A percentile compares a stretch with the other conserved stretches of the same genome.
These are phyloP conservation scores for Penicillium rolfsii DNA, from an alignment of 2,329 filamentous ascomycete genomes.

Conservation along the genomic window DNA sequence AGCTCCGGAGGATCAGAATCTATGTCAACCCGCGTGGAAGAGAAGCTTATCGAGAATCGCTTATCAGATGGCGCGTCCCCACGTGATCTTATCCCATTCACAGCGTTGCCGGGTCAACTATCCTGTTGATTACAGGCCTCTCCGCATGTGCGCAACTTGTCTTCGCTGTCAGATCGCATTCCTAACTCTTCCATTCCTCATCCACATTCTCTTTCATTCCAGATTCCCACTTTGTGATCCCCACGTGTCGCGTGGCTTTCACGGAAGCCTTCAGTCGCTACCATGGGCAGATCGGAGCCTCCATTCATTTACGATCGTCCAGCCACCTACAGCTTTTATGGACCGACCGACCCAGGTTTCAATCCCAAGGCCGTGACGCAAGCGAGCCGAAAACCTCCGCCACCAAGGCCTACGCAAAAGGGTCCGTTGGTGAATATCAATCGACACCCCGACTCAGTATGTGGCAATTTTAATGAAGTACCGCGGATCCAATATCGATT, in stretches of 20 bases:
- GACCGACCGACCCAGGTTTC: constrained; percentile 62
- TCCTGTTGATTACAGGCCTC: constrained; percentile 25
- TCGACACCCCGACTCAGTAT: constrained; percentile 76
- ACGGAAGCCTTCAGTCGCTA: constrained; percentile 35
- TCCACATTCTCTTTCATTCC: constrained; percentile 30
- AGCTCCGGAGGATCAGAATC: constrained; percentile 3
- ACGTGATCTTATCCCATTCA: constrained; percentile 25
- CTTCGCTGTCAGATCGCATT: constrained; percentile 29
- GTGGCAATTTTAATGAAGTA: constrained; percentile 31
- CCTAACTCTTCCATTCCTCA: constrained; percentile 24
- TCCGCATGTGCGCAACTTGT: constrained; percentile 12
- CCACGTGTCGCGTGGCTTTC: constrained; percentile 39
- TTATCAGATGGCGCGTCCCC: constrained; percentile 17
- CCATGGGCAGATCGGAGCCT: constrained; percentile 58
- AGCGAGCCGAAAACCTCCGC: constrained; percentile 70
- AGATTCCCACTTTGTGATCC: not conserved
- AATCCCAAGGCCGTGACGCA: constrained; percentile 86
- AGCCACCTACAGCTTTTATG: constrained; percentile 57
- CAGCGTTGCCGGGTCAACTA: constrained; percentile 39
- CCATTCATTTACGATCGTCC: constrained; percentile 75
- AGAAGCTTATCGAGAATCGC: constrained; percentile 6
- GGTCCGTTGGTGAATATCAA: constrained; percentile 83
- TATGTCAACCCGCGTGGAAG: constrained; percentile 11
- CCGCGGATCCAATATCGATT: constrained; percentile 8
- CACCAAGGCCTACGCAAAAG: constrained; percentile 64